These are phyloP conservation scores for Penicillium roqueforti DNA, from an alignment of 495 filamentous ascomycete species.

Conservation along the genomic window DNA sequence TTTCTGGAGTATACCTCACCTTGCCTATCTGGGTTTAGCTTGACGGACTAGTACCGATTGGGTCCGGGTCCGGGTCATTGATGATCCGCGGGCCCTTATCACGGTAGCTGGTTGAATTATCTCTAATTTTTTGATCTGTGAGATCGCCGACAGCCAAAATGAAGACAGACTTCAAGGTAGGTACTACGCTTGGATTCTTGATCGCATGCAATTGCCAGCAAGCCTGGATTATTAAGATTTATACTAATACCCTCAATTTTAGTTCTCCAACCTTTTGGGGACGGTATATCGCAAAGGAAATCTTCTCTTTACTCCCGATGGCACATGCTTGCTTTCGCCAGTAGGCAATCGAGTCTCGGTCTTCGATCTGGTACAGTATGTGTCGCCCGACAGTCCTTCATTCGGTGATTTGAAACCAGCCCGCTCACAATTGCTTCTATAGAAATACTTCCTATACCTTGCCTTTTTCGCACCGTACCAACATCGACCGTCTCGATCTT, in stretches of 20 bases:
- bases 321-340: slow-evolving; percentile 90
- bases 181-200: slow-evolving; percentile 5
- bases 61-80: slow-evolving; percentile 19
- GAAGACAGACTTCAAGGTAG: slow-evolving; percentile 94
- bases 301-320: slow-evolving; percentile 93
- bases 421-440: slow-evolving; percentile 6
- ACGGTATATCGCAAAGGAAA: slow-evolving; percentile 98
- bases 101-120: slow-evolving; percentile 14
- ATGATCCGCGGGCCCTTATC: slow-evolving; percentile 28
- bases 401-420: background rate
- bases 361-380: slow-evolving; percentile 93
- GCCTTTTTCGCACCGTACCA: slow-evolving; percentile 88
- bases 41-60: slow-evolving; percentile 10
- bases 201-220: background rate
- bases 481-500: slow-evolving; percentile 82
- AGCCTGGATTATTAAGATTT: background rate
- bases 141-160: slow-evolving; percentile 52
- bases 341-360: slow-evolving; percentile 94
- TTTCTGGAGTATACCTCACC: slow-evolving; percentile 35
- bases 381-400: background rate
- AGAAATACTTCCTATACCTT: slow-evolving; percentile 97
- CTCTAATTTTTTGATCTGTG: slow-evolving; percentile 25
- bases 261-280: slow-evolving; percentile 94
- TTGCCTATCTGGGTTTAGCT: slow-evolving; percentile 29
- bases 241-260: background rate